A percentile compares a stretch with the other conserved stretches of the same genome.
Evolutionary conservation across 257 asterid genomes (phyloP).

Genomic region (Rubia yunnanensis): DNA sequence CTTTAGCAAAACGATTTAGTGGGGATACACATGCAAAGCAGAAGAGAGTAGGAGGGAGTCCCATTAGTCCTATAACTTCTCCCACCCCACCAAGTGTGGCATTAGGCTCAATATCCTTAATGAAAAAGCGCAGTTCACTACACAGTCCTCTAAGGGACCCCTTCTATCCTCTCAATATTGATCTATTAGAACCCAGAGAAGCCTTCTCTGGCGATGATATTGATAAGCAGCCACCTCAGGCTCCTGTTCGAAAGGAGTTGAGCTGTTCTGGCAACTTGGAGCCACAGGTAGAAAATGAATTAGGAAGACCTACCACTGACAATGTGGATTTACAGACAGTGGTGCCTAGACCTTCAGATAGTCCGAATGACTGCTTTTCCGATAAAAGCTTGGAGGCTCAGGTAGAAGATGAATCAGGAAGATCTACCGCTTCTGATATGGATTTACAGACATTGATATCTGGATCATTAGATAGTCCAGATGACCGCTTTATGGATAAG

Average conservation of each 20-base stretch:
- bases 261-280: conserved; percentile 27
- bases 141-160: conserved; percentile 51
- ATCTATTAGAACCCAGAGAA: conserved; percentile 21
- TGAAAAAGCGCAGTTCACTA: conserved; percentile 37
- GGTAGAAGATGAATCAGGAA: conserved; percentile 11
- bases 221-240: conserved; percentile 27
- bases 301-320: conserved; percentile 19
- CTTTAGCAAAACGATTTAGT: conserved; percentile 32
- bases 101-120: conserved; percentile 41
- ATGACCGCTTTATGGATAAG: conserved; percentile 23
- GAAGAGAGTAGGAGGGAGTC: conserved; percentile 21
- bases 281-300: conserved; percentile 22
- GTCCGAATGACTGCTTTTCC: conserved; percentile 19
- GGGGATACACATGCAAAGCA: conserved; percentile 21
- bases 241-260: conserved; percentile 23
- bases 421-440: conserved; percentile 20
- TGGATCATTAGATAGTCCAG: conserved; percentile 15
- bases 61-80: conserved; percentile 28
- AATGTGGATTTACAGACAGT: conserved; percentile 21
- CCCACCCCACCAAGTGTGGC: conserved; percentile 69
- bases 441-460: conserved; percentile 19
- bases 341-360: conserved; percentile 8
- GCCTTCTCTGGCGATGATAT: conserved; percentile 18
- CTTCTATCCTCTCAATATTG: conserved; percentile 45
- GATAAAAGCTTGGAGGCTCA: conserved; percentile 8